These are phyloP conservation scores for Arachis hypogaea DNA, from an alignment of 306 rosid genomes.

Conservation along the genomic window DNA sequence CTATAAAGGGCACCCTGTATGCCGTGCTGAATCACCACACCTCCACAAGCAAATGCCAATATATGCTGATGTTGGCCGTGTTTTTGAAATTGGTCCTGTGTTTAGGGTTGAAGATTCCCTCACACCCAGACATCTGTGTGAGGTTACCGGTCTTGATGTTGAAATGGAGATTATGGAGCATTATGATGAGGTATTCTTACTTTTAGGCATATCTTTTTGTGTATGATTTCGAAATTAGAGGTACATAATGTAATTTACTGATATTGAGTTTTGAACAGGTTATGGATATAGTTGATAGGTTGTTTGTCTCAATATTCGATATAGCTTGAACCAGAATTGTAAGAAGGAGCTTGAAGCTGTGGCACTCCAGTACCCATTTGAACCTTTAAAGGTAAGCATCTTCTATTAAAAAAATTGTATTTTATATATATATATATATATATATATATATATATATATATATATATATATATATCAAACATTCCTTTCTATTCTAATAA, in stretches of 20 bases:
- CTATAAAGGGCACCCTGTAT: slow-evolving; percentile 86
- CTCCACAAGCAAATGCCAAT: slow-evolving; percentile 96
- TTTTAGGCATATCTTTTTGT: not conserved
- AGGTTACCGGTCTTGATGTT: slow-evolving; percentile 89
- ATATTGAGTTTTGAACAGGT: slow-evolving; percentile 57
- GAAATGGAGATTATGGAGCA: slow-evolving; percentile 87
- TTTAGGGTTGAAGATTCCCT: slow-evolving; percentile 88
- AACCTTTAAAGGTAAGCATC: slow-evolving; percentile 80
- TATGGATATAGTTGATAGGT: slow-evolving; percentile 73
- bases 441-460: too few relatives aligned
- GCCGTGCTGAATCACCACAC: slow-evolving; percentile 97
- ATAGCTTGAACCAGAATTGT: slow-evolving; percentile 63
- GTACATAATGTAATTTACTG: slow-evolving; percentile 19
- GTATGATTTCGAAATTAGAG: slow-evolving; percentile 27
- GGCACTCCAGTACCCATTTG: slow-evolving; percentile 77
- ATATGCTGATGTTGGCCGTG: slow-evolving; percentile 81
- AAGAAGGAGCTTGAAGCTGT: slow-evolving; percentile 81
- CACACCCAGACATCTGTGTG: slow-evolving; percentile 93
- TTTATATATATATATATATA: too few relatives aligned
- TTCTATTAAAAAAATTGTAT: not conserved
- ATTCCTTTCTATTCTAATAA: not conserved
- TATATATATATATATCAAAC: not conserved
- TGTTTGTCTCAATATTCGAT: slow-evolving; percentile 82
- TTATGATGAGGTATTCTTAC: slow-evolving; percentile 75
- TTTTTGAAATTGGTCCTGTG: slow-evolving; percentile 88